phyloP scores from a whole-genome alignment of 169 alveolate genomes.

The Plasmodium malariae region DNA sequence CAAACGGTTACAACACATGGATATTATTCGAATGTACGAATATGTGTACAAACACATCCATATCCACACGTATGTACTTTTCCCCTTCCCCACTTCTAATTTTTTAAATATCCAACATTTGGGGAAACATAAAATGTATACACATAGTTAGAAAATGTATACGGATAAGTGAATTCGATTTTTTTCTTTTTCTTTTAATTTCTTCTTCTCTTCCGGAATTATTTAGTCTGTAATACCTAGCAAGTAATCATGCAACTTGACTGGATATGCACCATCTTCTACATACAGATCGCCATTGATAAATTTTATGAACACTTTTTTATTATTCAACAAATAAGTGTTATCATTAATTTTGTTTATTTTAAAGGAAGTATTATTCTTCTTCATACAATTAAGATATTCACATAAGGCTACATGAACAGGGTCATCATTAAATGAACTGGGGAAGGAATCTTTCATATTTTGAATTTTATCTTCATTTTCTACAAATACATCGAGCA shows the following conservation, averaged over 20 bases:
- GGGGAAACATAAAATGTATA: no score
- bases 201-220: not conserved
- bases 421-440: slow-evolving; percentile 17
- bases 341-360: slow-evolving; percentile 29
- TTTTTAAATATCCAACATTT: no score
- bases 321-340: slow-evolving; percentile 37
- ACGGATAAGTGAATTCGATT: no score
- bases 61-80: no score
- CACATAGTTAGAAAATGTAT: no score
- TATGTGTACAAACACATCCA: no score
- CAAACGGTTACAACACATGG: no score
- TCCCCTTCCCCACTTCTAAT: no score
- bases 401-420: slow-evolving; percentile 39
- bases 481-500: not conserved
- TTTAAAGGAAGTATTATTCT: slow-evolving; percentile 22
- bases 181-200: no score
- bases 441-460: not conserved
- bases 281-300: slow-evolving; percentile 62
- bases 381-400: slow-evolving; percentile 12
- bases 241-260: slow-evolving; percentile 40
- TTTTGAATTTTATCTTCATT: not conserved
- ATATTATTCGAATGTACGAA: no score
- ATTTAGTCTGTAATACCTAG: not conserved
- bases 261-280: slow-evolving; percentile 27
- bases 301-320: slow-evolving; percentile 35